These are phyloP conservation scores for Moricandia arvensis DNA, from an alignment of 345 rosid species.

Conservation along the genomic window DNA sequence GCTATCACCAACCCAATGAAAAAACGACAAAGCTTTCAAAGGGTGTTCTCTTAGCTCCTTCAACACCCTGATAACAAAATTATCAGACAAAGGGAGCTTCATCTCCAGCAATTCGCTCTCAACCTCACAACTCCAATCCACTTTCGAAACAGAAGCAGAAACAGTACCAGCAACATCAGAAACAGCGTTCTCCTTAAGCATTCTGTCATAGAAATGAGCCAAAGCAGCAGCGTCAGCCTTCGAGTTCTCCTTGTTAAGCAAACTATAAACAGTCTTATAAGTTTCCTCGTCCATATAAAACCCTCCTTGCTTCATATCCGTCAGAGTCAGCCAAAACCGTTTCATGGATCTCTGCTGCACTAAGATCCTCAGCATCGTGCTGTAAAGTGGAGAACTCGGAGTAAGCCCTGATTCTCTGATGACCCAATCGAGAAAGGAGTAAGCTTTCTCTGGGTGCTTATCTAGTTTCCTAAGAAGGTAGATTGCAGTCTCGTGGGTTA, in stretches of 20 bases:
- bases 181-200: conserved; percentile 65
- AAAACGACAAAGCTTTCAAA: conserved; percentile 50
- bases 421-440: conserved; percentile 65
- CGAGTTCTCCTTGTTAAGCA: conserved; percentile 50
- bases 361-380: conserved; percentile 63
- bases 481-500: conserved; percentile 64
- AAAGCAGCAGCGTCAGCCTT: conserved; percentile 55
- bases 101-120: conserved; percentile 57
- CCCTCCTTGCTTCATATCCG: conserved; percentile 67
- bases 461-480: conserved; percentile 63
- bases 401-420: conserved; percentile 51
- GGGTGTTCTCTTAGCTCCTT: conserved; percentile 63
- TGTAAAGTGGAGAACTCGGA: conserved; percentile 61
- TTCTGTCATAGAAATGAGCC: conserved; percentile 60
- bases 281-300: conserved; percentile 73
- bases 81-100: conserved; percentile 51
- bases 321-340: conserved; percentile 59
- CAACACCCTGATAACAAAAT: conserved; percentile 64
- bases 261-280: conserved; percentile 41
- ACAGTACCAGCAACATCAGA: conserved; percentile 43
- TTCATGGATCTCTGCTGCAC: conserved; percentile 51
- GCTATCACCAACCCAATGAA: conserved; percentile 48
- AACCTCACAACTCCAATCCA: conserved; percentile 51
- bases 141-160: conserved; percentile 40
- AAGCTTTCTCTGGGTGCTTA: conserved; percentile 56